Base-by-base conservation (phyloP, 495 filamentous ascomycete genomes). In the Pseudevernia furfuracea region DNA sequence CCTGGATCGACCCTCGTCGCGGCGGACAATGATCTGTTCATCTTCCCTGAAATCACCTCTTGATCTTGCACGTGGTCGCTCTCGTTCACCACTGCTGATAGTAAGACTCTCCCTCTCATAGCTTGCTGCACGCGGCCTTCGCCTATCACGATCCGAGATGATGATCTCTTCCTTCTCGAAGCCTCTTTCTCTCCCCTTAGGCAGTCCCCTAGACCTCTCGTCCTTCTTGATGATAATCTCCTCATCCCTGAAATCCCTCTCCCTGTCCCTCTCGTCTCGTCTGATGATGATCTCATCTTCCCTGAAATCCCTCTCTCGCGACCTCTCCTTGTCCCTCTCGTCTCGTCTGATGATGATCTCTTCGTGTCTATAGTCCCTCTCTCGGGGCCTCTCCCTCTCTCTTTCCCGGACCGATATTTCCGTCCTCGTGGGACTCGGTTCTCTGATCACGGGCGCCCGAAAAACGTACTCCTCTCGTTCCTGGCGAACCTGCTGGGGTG, bases 31-130 rank as follows among this genome's bases (percentile, higher is more conserved):
- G 32, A 71, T 70, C 48, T 69, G 65, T 19, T 67, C 68, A 36
- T 64, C 56, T 23, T 58, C 62, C 36, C 56, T 41, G 17, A 62
- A 52, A 23, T 60, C 63, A 36, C 57, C 59, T 46, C 59, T 62
- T 41, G 65, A 57, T n/a, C 41, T 46, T 58, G 65, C 65, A 39
- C 53, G 65, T 57, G 65, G 59, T 36, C 65, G 59, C n/a, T 66
- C 65, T 43, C 65, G 59, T 38, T 66, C 65, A 21, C 67, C 64
- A 14, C 46, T 60, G 37, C 70, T 64, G 53, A 71, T 62, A 61
- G 30, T 72, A 55, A 76, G 67, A 4, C 74, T 68, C 21, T 79
- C 74, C n/a, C 77, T 71, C 32, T 79, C 76, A n/a, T 68, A 60
- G 59, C 71, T 72, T 61, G 71, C 65, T 52, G 70, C 69, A 23